Conservation (phyloP, 2,329 filamentous ascomycete genomes). For the Alternaria solani region DNA sequence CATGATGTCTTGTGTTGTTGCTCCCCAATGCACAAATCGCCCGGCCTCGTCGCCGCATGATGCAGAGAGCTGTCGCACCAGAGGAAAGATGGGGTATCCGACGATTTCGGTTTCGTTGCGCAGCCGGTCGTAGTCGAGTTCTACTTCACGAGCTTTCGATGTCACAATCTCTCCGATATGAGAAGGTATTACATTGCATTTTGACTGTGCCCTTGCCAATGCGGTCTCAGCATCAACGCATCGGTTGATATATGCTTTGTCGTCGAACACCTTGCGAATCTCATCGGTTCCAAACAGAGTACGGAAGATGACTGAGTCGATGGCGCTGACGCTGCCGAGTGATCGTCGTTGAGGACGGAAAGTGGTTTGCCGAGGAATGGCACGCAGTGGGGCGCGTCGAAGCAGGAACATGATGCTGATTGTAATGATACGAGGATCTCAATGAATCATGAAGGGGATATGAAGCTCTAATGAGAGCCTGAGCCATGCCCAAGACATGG, state of each 20-base stretch:
- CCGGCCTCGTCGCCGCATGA: constrained; percentile 48
- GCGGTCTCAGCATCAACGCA: constrained; percentile 63
- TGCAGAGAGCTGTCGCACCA: constrained; percentile 59
- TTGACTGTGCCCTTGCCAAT: constrained; percentile 60
- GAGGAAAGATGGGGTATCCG: constrained; percentile 62
- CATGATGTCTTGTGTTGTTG: constrained; percentile 68
- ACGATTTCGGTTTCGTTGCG: constrained; percentile 61
- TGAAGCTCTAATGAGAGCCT: constrained; percentile 14
- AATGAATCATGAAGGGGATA: constrained; percentile 12
- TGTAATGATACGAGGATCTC: constrained; percentile 14
- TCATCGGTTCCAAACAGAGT: constrained; percentile 62
- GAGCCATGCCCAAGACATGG: constrained; percentile 19
- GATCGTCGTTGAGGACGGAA: constrained; percentile 30
- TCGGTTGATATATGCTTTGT: constrained; percentile 58
- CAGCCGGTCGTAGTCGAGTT: constrained; percentile 56
- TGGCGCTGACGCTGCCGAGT: constrained; percentile 47
- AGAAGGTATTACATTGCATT: constrained; percentile 58
- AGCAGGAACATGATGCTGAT: constrained; percentile 39
- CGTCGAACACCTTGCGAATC: constrained; percentile 61
- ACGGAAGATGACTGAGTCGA: constrained; percentile 62
- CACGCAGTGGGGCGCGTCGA: constrained; percentile 34
- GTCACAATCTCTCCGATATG: constrained; percentile 48
- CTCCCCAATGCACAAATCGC: constrained; percentile 65
- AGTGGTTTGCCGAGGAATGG: constrained; percentile 24
- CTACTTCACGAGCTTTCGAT: constrained; percentile 37